Evolutionary conservation across 2,329 filamentous ascomycete species (phyloP).

Genomic region (Corinectria fuckeliana): DNA sequence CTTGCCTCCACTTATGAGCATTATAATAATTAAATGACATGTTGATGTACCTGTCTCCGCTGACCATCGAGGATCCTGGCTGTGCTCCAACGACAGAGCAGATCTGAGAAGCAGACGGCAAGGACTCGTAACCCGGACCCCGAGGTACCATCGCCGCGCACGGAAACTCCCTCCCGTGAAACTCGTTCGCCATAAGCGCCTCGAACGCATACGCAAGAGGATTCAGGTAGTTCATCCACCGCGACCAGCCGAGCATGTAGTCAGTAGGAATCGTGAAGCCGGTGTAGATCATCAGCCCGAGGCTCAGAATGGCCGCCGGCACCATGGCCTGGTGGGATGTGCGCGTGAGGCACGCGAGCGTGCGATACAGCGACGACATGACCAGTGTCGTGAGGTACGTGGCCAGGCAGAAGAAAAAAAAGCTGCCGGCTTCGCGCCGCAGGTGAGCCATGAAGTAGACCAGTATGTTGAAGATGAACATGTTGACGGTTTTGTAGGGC

Average conservation of each 20-base stretch:
- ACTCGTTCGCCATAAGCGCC: conserved; percentile 37
- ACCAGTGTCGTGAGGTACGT: conserved; percentile 44
- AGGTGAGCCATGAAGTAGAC: conserved; percentile 73
- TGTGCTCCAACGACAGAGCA: conserved; percentile 62
- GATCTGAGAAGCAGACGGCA: conserved; percentile 53
- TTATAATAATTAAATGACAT: conserved; percentile 62
- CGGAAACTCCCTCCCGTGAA: conserved; percentile 57
- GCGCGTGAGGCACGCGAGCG: conserved; percentile 38
- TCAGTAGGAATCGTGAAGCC: conserved; percentile 36
- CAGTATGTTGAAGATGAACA: conserved; percentile 39
- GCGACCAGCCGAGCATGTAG: conserved; percentile 40
- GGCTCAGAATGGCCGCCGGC: conserved; percentile 58
- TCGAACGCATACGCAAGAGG: conserved; percentile 62
- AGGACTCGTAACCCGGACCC: conserved; percentile 41
- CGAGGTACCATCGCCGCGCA: conserved; percentile 60
- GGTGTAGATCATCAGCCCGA: conserved; percentile 60
- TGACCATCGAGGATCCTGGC: conserved; percentile 59
- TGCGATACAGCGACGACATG: conserved; percentile 42
- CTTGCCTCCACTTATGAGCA: conserved; percentile 59
- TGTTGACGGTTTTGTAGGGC: conserved; percentile 37
- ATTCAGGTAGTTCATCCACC: conserved; percentile 71
- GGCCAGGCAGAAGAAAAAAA: conserved; percentile 63
- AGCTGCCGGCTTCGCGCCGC: conserved; percentile 61
- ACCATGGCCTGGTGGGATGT: conserved; percentile 49
- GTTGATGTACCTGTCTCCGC: conserved; percentile 66